Percentiles rank a stretch among this genome's conserved stretches.
Evolutionary conservation across 164 flowering plant species (phyloP).

Genomic region (Taxillus chinensis): DNA sequence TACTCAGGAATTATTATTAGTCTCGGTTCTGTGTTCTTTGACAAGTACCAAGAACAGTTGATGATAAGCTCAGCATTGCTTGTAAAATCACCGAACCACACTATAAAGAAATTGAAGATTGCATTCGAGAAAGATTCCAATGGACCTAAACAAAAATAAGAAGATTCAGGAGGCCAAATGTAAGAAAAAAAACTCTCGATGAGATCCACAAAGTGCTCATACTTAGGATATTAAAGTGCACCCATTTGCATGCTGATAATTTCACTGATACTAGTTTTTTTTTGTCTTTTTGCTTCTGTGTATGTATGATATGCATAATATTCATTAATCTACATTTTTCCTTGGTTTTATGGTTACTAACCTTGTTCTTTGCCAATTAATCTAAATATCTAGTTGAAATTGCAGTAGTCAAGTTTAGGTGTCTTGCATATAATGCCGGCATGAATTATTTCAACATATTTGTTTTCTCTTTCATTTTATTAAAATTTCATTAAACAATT

Average conservation of each 20-base stretch:
- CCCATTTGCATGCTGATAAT: slow-evolving; percentile 2
- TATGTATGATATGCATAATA: background rate
- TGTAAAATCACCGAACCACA: slow-evolving; percentile 27
- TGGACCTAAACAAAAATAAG: slow-evolving; percentile 32
- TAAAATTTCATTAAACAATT: too few relatives aligned
- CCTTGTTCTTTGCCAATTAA: background rate
- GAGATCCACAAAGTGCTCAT: too few relatives aligned
- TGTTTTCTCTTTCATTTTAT: too few relatives aligned
- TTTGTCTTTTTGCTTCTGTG: background rate
- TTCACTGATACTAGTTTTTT: too few relatives aligned
- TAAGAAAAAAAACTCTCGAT: slow-evolving; percentile 9
- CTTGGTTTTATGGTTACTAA: too few relatives aligned
- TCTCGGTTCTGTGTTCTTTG: slow-evolving; percentile 59
- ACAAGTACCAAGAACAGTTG: slow-evolving; percentile 60
- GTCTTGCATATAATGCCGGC: too few relatives aligned
- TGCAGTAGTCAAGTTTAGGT: background rate
- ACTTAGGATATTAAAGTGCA: too few relatives aligned
- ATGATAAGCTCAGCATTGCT: slow-evolving; percentile 39
- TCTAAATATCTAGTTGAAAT: background rate
- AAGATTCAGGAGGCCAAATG: slow-evolving; percentile 34
- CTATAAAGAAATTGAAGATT: slow-evolving; percentile 45
- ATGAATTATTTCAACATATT: too few relatives aligned
- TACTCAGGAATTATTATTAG: slow-evolving; percentile 59
- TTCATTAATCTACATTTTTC: background rate
- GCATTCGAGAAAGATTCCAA: slow-evolving; percentile 35